Base-by-base conservation (phyloP, 345 rosid genomes). In the Acer saccharum region DNA sequence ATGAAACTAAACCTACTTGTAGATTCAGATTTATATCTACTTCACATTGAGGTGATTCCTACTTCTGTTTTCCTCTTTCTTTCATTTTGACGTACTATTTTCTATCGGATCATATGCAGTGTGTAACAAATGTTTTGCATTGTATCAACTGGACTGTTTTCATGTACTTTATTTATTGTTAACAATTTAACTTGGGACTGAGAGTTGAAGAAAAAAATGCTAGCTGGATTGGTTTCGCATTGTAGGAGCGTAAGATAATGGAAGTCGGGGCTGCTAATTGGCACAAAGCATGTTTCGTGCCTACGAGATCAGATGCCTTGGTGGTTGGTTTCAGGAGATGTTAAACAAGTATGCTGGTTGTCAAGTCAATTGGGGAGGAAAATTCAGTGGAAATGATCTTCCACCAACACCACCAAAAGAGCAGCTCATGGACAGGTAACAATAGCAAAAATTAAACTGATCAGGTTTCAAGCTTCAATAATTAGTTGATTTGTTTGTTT, bases 11-110 rank as follows among this genome's bases (percentile, higher is more conserved):
- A 93, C 85, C 87, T 88, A 58, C 80, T 93, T 77, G 86, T 93
- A 48, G 98, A 93, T 90, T 90, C 95, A 43, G 95, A 92, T 84
- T 77, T 93, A 71, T 89, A 88, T 81, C 91, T 93, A 71, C 97
- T 92, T 86, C 97, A 92, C 79, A 82, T 89, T 20, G 90, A 92
- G 95, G 98, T 93, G 69, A 66, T 67, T 75, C 66, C 60, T 60
- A 17, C 16, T 3, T 43, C 39, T 3, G 17, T 25, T 16, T 27
- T 50, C 55, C 16, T 50, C 3, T 50, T 50, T 50, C n/a, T 25
- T 4, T 16, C 41, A 5, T 16, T 29, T 50, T 16, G 21, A 20
- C 18, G 13, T 17, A 21, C 20, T n/a, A 67, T 46, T 61, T 29
- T 60, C 20, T 13, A 43, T 61, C 2, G 9, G 16, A 12, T 12